phyloP scores from a whole-genome alignment of 805 yeast species.

The Zygosaccharomyces bailii region DNA sequence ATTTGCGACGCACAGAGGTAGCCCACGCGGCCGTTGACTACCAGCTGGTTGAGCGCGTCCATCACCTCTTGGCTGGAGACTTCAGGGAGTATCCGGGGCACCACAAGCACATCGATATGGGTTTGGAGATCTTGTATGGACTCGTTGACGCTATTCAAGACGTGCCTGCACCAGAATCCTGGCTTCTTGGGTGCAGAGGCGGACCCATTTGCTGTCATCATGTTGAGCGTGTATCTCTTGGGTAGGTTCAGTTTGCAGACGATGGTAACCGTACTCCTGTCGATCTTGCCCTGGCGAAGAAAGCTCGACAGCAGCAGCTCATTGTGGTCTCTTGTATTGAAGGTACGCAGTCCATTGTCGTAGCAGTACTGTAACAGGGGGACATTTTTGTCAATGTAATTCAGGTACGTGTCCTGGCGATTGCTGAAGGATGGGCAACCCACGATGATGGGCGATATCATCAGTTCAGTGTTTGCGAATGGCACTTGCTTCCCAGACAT shows the following conservation, averaged over 20 bases:
- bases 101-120: slow-evolving; percentile 51
- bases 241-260: slow-evolving; percentile 42
- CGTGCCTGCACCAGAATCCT: slow-evolving; percentile 47
- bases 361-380: slow-evolving; percentile 43
- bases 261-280: slow-evolving; percentile 53
- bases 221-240: not conserved
- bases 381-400: not conserved
- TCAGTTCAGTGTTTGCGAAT: slow-evolving; percentile 47
- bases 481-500: not conserved
- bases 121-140: slow-evolving; percentile 46
- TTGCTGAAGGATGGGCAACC: slow-evolving; percentile 55
- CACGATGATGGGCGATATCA: slow-evolving; percentile 46
- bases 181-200: slow-evolving; percentile 32
- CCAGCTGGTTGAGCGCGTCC: slow-evolving; percentile 53
- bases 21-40: slow-evolving; percentile 45
- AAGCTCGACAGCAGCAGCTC: slow-evolving; percentile 52
- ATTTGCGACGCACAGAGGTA: slow-evolving; percentile 65
- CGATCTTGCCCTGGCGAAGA: slow-evolving; percentile 47
- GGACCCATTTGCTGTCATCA: slow-evolving; percentile 19
- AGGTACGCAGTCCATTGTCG: slow-evolving; percentile 46
- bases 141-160: slow-evolving; percentile 41
- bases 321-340: slow-evolving; percentile 48
- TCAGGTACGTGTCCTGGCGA: slow-evolving; percentile 41
- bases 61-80: slow-evolving; percentile 53
- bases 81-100: slow-evolving; percentile 50